Percentiles rank a stretch among this genome's conserved stretches.
Conservation (phyloP, 345 rosid species). For the Jatropha curcas region DNA sequence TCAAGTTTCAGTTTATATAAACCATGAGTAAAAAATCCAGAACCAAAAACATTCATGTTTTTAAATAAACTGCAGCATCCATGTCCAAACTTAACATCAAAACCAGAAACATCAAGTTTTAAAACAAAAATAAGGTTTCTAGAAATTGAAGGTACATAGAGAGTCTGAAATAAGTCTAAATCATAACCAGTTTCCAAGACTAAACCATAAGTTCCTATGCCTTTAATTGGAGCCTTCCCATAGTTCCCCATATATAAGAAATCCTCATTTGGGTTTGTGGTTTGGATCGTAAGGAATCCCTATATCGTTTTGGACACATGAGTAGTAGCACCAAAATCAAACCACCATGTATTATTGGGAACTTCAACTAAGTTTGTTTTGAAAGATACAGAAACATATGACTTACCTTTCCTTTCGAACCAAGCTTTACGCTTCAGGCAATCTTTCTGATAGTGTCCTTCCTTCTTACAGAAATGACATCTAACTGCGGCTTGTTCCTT, state of each 20-base stretch:
- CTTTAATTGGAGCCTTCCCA: not conserved
- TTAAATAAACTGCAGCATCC: not conserved
- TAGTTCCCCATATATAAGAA: not conserved
- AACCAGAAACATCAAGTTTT: not conserved
- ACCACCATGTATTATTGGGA: slow-evolving; percentile 6
- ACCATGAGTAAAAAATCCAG: not conserved
- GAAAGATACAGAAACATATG: not conserved
- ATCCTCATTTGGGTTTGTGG: not conserved
- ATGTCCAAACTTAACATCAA: not conserved
- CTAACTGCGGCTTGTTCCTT: no score
- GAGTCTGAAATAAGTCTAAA: no score
- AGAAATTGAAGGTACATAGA: not conserved
- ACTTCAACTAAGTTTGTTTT: slow-evolving; percentile 3
- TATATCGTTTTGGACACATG: not conserved
- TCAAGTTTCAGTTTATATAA: not conserved
- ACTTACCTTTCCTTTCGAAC: not conserved
- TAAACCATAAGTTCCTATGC: not conserved
- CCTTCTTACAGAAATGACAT: not conserved
- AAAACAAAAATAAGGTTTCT: not conserved
- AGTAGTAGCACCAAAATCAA: no score
- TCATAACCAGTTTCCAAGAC: no score
- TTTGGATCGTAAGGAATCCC: not conserved
- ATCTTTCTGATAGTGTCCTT: not conserved
- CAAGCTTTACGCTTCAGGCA: not conserved
- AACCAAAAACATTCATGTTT: not conserved